phyloP scores from a whole-genome alignment of 441 rosid genomes.

The Erysimum pusillum region DNA sequence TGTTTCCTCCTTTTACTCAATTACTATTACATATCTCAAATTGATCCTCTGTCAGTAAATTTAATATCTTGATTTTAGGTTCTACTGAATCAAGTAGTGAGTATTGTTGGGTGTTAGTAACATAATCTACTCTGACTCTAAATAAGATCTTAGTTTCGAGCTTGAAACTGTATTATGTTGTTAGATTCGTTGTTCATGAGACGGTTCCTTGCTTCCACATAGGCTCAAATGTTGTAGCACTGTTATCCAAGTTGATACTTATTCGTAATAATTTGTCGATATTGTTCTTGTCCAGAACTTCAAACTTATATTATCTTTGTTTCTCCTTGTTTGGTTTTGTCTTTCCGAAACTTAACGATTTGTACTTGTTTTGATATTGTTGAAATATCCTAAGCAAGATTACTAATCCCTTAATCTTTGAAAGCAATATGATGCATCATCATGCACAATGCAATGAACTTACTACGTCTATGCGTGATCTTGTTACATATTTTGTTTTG shows the following conservation, averaged over 20 bases:
- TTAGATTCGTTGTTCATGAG: not conserved
- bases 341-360: not conserved
- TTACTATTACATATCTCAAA: no score
- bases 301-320: not conserved
- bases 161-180: not conserved
- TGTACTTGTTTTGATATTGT: not conserved
- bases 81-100: not conserved
- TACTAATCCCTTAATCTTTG: no score
- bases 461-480: conserved; percentile 18
- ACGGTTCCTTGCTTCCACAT: not conserved
- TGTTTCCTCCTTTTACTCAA: not conserved
- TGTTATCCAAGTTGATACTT: not conserved
- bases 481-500: conserved; percentile 32
- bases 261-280: no score
- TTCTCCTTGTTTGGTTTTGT: not conserved
- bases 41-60: no score
- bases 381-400: no score
- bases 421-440: no score
- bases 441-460: conserved; percentile 2
- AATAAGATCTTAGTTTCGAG: not conserved
- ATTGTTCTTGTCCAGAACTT: not conserved
- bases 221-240: no score
- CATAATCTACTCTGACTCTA: no score
- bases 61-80: no score
- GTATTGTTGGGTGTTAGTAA: not conserved